These are phyloP conservation scores for Fonsecaea pedrosoi DNA, from an alignment of 2,329 filamentous ascomycete species.

Conservation along the genomic window DNA sequence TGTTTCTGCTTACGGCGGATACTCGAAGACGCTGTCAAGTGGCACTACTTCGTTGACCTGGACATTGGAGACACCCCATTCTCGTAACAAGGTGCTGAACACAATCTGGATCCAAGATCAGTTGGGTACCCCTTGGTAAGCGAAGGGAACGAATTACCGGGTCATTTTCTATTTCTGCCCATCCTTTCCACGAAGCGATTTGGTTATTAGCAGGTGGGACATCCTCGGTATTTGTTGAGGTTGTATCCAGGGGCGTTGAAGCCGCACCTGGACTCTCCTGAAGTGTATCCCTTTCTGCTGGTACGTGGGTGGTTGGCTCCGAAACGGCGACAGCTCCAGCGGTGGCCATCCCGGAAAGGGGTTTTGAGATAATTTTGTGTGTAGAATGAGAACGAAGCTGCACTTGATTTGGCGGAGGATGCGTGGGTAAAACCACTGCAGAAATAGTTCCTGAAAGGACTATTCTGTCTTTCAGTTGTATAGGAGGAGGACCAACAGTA, in stretches of 20 bases:
- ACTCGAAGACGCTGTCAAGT: conserved; percentile 60
- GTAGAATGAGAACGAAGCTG: neutral
- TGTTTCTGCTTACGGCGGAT: conserved; percentile 48
- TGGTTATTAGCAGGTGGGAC: neutral
- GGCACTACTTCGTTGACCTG: conserved; percentile 78
- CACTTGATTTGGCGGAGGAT: neutral
- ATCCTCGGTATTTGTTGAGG: conserved; percentile 18
- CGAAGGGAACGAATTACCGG: conserved; percentile 61
- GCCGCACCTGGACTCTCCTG: conserved; percentile 17
- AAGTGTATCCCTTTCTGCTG: neutral
- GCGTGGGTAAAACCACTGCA: neutral
- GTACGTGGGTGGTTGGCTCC: neutral
- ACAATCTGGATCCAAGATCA: conserved; percentile 63
- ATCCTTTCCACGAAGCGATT: conserved; percentile 53
- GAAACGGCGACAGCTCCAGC: conserved; percentile 1
- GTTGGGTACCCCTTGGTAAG: neutral
- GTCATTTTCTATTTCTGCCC: conserved; percentile 87
- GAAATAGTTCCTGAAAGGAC: neutral
- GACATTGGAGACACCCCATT: conserved; percentile 76
- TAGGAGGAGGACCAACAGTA: conserved; percentile 12
- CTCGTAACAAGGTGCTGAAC: conserved; percentile 82
- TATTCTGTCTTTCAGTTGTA: neutral
- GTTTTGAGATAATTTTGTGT: neutral
- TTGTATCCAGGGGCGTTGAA: conserved; percentile 18
- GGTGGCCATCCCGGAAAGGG: neutral